phyloP scores from a whole-genome alignment of 768 basidiomycete species.

The Tricholoma matsutake region DNA sequence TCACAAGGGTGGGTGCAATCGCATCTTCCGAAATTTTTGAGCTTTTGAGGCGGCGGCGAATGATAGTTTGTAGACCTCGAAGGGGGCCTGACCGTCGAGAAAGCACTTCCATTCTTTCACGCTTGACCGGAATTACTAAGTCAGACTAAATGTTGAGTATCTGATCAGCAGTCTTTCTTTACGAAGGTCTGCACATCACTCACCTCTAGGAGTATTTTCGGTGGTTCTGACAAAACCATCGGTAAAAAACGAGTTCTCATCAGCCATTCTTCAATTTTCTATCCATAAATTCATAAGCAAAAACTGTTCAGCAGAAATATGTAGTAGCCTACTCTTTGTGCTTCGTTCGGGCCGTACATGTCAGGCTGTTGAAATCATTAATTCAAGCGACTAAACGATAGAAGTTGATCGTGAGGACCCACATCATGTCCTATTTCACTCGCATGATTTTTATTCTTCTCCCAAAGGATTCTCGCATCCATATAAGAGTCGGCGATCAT shows the following conservation, averaged over 20 bases:
- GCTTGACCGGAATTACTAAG: not conserved
- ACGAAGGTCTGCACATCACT: not conserved
- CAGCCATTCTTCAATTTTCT: slow-evolving; percentile 15
- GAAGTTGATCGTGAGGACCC: not conserved
- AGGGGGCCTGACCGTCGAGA: not conserved
- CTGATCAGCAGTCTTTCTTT: not conserved
- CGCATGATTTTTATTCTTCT: slow-evolving; percentile 5
- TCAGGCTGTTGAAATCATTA: slow-evolving; percentile 4
- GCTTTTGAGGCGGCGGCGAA: not conserved
- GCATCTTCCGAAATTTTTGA: not conserved
- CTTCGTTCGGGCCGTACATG: slow-evolving; percentile 13
- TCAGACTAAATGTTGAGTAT: not conserved
- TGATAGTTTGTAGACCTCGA: not conserved
- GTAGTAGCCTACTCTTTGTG: slow-evolving; percentile 11
- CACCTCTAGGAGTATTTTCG: not conserved
- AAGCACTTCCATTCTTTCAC: too few relatives aligned
- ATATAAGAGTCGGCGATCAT: slow-evolving; percentile 19
- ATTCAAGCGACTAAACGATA: not conserved
- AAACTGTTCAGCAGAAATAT: not conserved
- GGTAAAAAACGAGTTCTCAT: slow-evolving; percentile 10
- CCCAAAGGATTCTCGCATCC: slow-evolving; percentile 14
- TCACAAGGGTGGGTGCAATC: not conserved
- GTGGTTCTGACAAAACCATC: not conserved
- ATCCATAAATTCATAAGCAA: not conserved
- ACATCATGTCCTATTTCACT: slow-evolving; percentile 8